phyloP scores from a whole-genome alignment of 73 alveolate species.

The Halteria grandinella region DNA sequence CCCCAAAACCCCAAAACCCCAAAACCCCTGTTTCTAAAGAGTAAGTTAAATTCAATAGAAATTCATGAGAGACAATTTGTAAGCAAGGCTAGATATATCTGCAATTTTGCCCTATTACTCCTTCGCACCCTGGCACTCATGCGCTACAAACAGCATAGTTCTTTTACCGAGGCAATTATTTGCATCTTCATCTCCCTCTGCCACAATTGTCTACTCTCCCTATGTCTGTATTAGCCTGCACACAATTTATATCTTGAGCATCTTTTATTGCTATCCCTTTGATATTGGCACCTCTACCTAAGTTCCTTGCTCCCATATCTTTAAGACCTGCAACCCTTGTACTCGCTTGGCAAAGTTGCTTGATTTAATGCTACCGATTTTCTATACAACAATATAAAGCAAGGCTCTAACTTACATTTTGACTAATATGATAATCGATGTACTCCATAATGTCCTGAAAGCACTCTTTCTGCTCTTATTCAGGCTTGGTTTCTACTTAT shows the following conservation, averaged over 20 bases:
- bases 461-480: not conserved
- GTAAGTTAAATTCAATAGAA: conserved; percentile 44
- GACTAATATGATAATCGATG: conserved; percentile 22
- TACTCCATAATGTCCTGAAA: conserved; percentile 38
- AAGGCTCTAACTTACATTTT: not conserved
- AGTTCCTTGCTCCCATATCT: conserved; percentile 30
- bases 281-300: conserved; percentile 20
- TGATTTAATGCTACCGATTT: not conserved
- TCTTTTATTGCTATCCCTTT: not conserved
- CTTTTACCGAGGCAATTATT: not conserved
- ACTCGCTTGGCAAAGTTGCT: not conserved
- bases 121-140: conserved; percentile 19
- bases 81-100: conserved; percentile 27
- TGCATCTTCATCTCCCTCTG: not conserved
- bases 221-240: conserved; percentile 5
- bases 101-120: not conserved
- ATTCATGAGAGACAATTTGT: conserved; percentile 24
- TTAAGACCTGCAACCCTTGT: not conserved
- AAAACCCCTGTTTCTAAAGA: too few species aligned
- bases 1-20: too few species aligned
- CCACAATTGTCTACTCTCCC: not conserved
- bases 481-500: not conserved
- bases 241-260: conserved; percentile 23
- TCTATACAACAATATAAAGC: not conserved
- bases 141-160: conserved; percentile 15